These are phyloP conservation scores for Plasmodium gaboni DNA, from an alignment of 169 alveolate species.

Conservation along the genomic window DNA sequence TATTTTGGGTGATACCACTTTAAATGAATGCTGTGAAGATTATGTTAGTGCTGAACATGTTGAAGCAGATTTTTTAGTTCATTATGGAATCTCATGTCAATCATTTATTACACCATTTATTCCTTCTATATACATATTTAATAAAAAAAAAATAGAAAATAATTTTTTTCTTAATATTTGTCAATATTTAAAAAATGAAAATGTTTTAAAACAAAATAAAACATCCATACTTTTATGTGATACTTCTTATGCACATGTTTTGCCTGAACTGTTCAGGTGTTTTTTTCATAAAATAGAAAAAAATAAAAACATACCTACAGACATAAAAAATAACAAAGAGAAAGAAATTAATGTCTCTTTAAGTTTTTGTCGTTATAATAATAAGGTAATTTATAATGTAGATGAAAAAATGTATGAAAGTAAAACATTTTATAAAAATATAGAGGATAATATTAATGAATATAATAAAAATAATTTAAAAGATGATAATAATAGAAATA, in stretches of 20 bases:
- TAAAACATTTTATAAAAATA: neutral
- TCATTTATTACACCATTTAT: conserved; percentile 34
- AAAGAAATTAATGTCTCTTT: no score
- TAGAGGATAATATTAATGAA: neutral
- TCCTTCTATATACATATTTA: conserved; percentile 58
- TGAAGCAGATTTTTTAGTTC: conserved; percentile 63
- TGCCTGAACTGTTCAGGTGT: conserved; percentile 8
- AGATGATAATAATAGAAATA: neutral
- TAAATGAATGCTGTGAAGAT: conserved; percentile 71
- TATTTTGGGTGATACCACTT: conserved; percentile 63
- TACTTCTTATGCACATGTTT: conserved; percentile 9
- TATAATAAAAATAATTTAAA: neutral
- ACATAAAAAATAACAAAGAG: no score
- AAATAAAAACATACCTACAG: neutral
- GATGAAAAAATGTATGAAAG: neutral
- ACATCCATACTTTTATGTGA: conserved; percentile 34
- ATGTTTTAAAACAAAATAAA: conserved; percentile 8
- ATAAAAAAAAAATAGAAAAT: conserved; percentile 16
- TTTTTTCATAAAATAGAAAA: conserved; percentile 16
- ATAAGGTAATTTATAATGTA: conserved; percentile 7
- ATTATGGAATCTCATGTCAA: conserved; percentile 65
- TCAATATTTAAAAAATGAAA: conserved; percentile 1
- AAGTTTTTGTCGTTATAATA: neutral
- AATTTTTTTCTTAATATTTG: conserved; percentile 6
- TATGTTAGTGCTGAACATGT: conserved; percentile 74